These are phyloP conservation scores for Calocybe gangraenosa DNA, from an alignment of 768 basidiomycete genomes.

Conservation along the genomic window DNA sequence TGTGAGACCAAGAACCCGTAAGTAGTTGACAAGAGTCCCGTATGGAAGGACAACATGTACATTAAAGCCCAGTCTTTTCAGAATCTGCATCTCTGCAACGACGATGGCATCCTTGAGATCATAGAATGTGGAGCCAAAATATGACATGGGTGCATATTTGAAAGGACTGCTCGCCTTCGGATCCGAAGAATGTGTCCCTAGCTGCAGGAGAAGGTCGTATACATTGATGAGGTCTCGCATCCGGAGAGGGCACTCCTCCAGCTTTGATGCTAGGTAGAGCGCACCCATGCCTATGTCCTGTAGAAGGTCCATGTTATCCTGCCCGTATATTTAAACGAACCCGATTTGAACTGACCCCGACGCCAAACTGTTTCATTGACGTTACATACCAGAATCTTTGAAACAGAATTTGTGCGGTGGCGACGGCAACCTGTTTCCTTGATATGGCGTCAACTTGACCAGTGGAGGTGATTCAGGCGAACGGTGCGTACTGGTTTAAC, in stretches of 20 bases:
- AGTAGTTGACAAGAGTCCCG: slow-evolving; percentile 91
- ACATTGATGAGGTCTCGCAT: slow-evolving; percentile 95
- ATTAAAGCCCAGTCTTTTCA: slow-evolving; percentile 95
- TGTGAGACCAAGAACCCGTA: slow-evolving; percentile 84
- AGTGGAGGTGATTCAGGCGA: neutral
- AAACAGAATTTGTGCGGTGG: slow-evolving; percentile 93
- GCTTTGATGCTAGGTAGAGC: slow-evolving; percentile 81
- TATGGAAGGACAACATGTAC: slow-evolving; percentile 92
- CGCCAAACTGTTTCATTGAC: slow-evolving; percentile 92
- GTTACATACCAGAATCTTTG: slow-evolving; percentile 97
- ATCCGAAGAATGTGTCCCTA: slow-evolving; percentile 50
- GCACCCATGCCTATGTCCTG: slow-evolving; percentile 91
- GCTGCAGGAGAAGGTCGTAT: slow-evolving; percentile 85
- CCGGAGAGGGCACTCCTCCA: slow-evolving; percentile 87
- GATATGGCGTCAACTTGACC: slow-evolving; percentile 11
- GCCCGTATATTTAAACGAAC: slow-evolving; percentile 3
- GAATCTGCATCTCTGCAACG: slow-evolving; percentile 94
- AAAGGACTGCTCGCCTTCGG: slow-evolving; percentile 36
- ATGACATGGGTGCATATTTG: slow-evolving; percentile 82
- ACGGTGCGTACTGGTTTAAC: slow-evolving; percentile 70
- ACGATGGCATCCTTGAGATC: slow-evolving; percentile 93
- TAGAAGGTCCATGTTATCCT: slow-evolving; percentile 7
- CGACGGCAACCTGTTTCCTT: slow-evolving; percentile 95
- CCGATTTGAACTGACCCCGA: slow-evolving; percentile 59
- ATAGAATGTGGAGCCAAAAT: slow-evolving; percentile 87